phyloP scores from a whole-genome alignment of 352 stramenopile genomes.

The Plasmopara muralis region DNA sequence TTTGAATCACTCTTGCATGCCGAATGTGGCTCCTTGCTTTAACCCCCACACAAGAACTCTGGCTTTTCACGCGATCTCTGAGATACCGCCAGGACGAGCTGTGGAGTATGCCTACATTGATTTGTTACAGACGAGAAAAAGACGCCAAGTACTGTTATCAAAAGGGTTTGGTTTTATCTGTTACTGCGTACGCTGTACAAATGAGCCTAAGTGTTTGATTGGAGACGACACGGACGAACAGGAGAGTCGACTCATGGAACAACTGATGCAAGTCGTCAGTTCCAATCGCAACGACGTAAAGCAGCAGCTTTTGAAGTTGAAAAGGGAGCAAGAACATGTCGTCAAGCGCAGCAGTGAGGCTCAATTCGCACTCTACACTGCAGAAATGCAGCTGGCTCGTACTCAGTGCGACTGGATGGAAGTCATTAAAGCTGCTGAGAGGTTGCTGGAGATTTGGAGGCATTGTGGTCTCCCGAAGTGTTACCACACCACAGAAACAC shows the following conservation, averaged over 20 bases:
- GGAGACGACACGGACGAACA: constrained; percentile 7
- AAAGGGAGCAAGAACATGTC: constrained; percentile 9
- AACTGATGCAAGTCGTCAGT: constrained; percentile 29
- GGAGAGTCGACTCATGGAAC: constrained; percentile 17
- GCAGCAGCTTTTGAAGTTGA: constrained; percentile 12
- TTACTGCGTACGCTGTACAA: constrained; percentile 34
- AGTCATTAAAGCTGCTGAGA: constrained; percentile 26
- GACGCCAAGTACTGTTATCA: constrained; percentile 30
- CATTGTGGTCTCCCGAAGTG: constrained; percentile 19
- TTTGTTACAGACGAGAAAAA: constrained; percentile 26
- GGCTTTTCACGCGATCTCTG: constrained; percentile 34
- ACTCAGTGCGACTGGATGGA: constrained; percentile 18
- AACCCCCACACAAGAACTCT: constrained; percentile 39
- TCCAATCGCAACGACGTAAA: constrained; percentile 3
- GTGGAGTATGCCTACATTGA: constrained; percentile 62
- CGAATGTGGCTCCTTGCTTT: constrained; percentile 53
- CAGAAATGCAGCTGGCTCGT: constrained; percentile 35
- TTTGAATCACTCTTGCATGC: constrained; percentile 61
- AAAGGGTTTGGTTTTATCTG: constrained; percentile 53
- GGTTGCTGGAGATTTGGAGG: constrained; percentile 32
- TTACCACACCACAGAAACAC: constrained; percentile 42
- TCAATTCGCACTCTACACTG: constrained; percentile 34
- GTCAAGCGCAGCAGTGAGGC: constrained; percentile 27
- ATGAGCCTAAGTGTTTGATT: constrained; percentile 3
- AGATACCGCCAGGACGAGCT: constrained; percentile 22